Percentiles rank a stretch among this genome's conserved stretches.
phyloP scores from a whole-genome alignment of 2,329 filamentous ascomycete species.

The Cercospora sp. region DNA sequence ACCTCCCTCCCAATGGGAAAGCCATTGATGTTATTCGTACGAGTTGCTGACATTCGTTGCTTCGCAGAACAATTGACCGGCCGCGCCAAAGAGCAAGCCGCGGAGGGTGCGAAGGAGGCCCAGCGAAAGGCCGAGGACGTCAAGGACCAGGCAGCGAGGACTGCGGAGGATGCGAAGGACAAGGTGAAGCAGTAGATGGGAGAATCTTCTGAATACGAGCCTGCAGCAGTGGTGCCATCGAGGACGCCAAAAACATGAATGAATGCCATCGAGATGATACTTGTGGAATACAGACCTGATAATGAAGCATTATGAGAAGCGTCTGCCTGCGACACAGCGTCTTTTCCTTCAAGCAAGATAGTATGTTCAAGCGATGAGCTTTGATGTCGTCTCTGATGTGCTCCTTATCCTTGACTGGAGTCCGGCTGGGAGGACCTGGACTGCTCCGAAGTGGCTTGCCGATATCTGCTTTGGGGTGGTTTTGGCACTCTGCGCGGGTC shows the following conservation, averaged over 20 bases:
- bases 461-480: neutral
- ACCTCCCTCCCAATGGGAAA: neutral
- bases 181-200: constrained; percentile 18
- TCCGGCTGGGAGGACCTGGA: neutral
- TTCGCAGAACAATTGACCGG: constrained; percentile 54
- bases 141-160: constrained; percentile 46
- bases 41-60: neutral
- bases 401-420: neutral
- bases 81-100: constrained; percentile 44
- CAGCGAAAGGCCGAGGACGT: constrained; percentile 46
- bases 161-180: constrained; percentile 39
- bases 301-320: neutral
- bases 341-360: neutral
- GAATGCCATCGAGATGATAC: neutral
- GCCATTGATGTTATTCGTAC: neutral
- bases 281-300: neutral
- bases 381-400: neutral
- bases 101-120: constrained; percentile 38
- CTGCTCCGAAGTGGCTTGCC: neutral
- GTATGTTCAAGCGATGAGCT: neutral
- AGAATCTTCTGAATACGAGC: neutral
- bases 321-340: neutral
- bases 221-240: neutral
- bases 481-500: neutral
- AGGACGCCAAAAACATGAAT: neutral